Base-by-base conservation (phyloP, 306 rosid species). In the Styphnolobium japonicum region DNA sequence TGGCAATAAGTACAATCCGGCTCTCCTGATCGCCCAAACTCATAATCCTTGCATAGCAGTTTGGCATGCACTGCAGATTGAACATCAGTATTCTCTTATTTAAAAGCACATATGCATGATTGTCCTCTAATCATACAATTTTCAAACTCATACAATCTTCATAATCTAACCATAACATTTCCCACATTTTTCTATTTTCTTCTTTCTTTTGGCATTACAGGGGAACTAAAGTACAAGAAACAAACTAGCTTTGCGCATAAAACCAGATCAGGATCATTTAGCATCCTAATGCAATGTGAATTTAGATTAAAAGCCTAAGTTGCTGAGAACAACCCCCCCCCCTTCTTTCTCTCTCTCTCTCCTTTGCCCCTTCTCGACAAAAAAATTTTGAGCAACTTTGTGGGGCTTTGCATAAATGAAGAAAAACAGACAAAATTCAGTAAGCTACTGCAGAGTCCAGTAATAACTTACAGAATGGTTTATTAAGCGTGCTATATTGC, bases 31-130 rank as follows among this genome's bases (percentile, higher is more conserved):
- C 88, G 22, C 94, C 93, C 14, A 89, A 51, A 52, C 91, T 88
- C 96, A 93, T 84, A 76, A 95, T 95, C 89, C 99, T 93, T 37
- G 99, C 93, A 78, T 87, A 91, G 84, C 98, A 93, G 87, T 95
- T 95, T 72, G 99, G 99, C 92, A 87, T 90, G 90, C 99, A 95
- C 99, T 95, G 88, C 89, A 90, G 51, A 42, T 25, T 45, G 67
- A 78, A 75, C 18, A 77, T 86, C 66, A 86, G 83, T 21, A 45
- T 45, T 76, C 43, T 61, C 49, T 36, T 53, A 43, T 43, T 51
- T 51, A 74, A 67, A 79, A 67, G 75, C 37, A 85, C 23, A 72
- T 77, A 33, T 21, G 75, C 18, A 63, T 51, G 58, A 37, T 25
- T 76, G 11, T 37, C 39, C 15, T 45, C n/a, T 23, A 70, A 73